Base-by-base conservation (phyloP, 352 stramenopile species). In the Phytophthora sp. region DNA sequence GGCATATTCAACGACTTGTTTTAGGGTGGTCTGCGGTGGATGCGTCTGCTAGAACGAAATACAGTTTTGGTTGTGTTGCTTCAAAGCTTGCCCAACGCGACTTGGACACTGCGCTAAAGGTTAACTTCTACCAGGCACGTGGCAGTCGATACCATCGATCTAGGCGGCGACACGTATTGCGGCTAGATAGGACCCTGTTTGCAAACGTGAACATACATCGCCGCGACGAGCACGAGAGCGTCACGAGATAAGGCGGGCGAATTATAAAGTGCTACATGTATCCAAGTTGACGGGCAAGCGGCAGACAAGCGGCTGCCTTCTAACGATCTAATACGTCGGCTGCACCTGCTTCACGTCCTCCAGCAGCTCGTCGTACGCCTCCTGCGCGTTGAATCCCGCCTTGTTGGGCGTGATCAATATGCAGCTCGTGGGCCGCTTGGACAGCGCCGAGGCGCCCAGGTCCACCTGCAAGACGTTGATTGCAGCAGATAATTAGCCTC, bases 371-470 rank as follows among this genome's bases (percentile, higher is more conserved):
- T 97, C 84, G 76, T 96, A 98, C 21, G 88, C 82, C 20, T 97
- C 91, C 65, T 95, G 79, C 20, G 78, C 88, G 62, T 87, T 90
- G 52, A 97, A 97, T 35, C 90, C 91, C 24, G 91, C 80, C 78
- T 98, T 98, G 45, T 87, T 87, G 26, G 89, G 83, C 41, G 91
- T 98, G 54, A 99, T 92, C 63, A 99, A 78, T 76, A 99, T 98
- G 84, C 94, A 98, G 87, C 95, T 99, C 35, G 98, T 99, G 34
- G 98, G 98, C 55, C 98, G 82, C 84, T 99, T 99, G 24, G 97
- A 99, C 59, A 95, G 88, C 26, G 96, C 97, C 5, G 97, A 98
- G 17, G 96, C 96, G 41, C 97, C 97, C 38, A 99, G 79, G 62
- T 96, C 88, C 53, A 94, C 80, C 85, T 94, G 23, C 4, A 41